These are phyloP conservation scores for Coemansia sp. DNA, from an alignment of 192 early-diverging fungal species.

Conservation along the genomic window DNA sequence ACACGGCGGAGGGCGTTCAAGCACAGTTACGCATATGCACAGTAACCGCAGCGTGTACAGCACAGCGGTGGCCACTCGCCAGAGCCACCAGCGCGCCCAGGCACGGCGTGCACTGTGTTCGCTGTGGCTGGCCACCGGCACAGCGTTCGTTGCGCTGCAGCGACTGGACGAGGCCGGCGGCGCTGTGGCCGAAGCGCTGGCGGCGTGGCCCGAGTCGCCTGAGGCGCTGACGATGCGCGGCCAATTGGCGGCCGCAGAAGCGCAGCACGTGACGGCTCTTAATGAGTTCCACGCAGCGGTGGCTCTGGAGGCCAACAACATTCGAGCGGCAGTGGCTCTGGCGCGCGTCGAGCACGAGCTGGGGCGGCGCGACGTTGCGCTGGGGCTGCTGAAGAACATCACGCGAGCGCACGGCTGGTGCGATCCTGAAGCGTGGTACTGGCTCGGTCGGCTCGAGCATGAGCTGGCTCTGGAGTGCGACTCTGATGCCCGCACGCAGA, in stretches of 20 bases:
- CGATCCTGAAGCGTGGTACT: slow-evolving; percentile 56
- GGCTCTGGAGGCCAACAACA: slow-evolving; percentile 39
- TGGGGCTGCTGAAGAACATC: slow-evolving; percentile 50
- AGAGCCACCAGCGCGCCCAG: slow-evolving; percentile 19
- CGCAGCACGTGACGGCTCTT: slow-evolving; percentile 27
- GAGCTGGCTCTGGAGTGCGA: slow-evolving; percentile 42
- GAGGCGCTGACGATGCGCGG: slow-evolving; percentile 49
- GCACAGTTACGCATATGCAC: slow-evolving; percentile 5
- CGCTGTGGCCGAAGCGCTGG: slow-evolving; percentile 42
- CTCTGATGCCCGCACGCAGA: not conserved
- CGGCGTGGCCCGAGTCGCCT: slow-evolving; percentile 48
- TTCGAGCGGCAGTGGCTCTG: slow-evolving; percentile 43
- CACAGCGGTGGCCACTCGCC: slow-evolving; percentile 35
- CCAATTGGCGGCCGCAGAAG: slow-evolving; percentile 31
- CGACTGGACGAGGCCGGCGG: slow-evolving; percentile 37
- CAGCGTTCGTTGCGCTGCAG: slow-evolving; percentile 33
- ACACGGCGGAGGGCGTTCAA: slow-evolving; percentile 8
- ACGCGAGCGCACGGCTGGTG: slow-evolving; percentile 54
- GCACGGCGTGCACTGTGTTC: slow-evolving; percentile 44
- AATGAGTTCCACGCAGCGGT: slow-evolving; percentile 54
- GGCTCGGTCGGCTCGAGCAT: slow-evolving; percentile 50
- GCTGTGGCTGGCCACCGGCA: slow-evolving; percentile 45
- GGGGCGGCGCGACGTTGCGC: slow-evolving; percentile 44
- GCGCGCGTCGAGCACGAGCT: slow-evolving; percentile 48
- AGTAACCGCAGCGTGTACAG: slow-evolving; percentile 33